Evolutionary conservation across 768 basidiomycete genomes (phyloP).

Genomic region (Cystofilobasidium ferigula): DNA sequence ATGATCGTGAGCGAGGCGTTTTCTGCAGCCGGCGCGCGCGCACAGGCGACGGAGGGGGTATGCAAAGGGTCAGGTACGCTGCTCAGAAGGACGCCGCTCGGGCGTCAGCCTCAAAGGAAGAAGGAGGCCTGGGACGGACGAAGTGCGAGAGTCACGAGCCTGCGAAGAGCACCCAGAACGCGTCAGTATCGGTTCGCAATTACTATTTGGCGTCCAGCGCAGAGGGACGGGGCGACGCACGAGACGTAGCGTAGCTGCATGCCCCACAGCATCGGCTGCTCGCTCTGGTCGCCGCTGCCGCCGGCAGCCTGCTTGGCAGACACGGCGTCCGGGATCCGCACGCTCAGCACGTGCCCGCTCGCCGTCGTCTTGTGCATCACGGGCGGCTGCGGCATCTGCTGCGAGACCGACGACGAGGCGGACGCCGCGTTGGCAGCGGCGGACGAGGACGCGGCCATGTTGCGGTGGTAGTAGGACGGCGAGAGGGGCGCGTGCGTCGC

Average conservation of each 20-base stretch:
- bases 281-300: background rate
- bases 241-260: conserved; percentile 39
- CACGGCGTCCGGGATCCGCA: background rate
- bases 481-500: background rate
- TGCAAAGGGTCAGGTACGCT: no score
- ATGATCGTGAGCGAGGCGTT: conserved; percentile 83
- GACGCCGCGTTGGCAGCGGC: background rate
- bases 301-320: background rate
- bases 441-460: background rate
- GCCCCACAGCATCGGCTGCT: conserved; percentile 26
- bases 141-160: conserved; percentile 51
- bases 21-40: conserved; percentile 36
- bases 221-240: conserved; percentile 29
- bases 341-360: background rate
- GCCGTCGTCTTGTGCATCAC: conserved; percentile 9
- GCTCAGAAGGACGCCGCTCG: no score
- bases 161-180: conserved; percentile 14
- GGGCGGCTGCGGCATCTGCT: background rate
- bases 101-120: background rate
- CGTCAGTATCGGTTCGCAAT: background rate
- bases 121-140: background rate
- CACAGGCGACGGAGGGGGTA: background rate
- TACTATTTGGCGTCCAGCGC: background rate
- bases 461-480: conserved; percentile 9
- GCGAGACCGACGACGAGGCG: background rate